phyloP scores from a whole-genome alignment of 1,284 basidiomycete genomes.

The Leccinum ponderosum region DNA sequence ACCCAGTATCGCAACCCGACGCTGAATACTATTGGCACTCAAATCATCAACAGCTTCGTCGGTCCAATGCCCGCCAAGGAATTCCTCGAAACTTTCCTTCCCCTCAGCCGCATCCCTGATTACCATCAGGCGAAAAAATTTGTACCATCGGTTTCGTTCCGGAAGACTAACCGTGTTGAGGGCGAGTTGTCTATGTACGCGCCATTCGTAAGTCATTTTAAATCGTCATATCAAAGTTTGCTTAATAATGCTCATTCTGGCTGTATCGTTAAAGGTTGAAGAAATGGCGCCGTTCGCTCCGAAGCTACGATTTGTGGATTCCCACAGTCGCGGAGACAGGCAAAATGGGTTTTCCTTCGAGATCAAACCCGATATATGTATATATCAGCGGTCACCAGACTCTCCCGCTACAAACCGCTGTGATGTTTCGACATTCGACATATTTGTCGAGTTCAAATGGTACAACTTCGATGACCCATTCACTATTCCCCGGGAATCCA shows the following conservation, averaged over 20 bases:
- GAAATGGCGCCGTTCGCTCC: neutral
- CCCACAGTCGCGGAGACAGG: neutral
- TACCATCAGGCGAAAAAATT: neutral
- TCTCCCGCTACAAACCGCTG: neutral
- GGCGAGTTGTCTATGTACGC: neutral
- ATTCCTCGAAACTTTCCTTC: neutral
- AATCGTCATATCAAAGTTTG: neutral
- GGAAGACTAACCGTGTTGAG: neutral
- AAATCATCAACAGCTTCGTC: neutral
- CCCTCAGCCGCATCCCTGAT: neutral
- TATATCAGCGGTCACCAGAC: neutral
- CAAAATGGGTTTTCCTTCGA: neutral
- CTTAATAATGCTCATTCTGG: neutral
- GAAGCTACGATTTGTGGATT: neutral
- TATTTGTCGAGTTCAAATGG: slow-evolving; percentile 6
- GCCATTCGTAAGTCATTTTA: neutral
- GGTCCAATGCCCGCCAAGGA: neutral
- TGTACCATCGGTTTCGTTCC: neutral
- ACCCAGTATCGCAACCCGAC: neutral
- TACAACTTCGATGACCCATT: neutral
- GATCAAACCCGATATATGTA: neutral
- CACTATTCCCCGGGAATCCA: neutral
- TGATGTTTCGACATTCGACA: neutral
- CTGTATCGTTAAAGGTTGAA: neutral
- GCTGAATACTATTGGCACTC: neutral